These are phyloP conservation scores for Juglanconis oblonga DNA, from an alignment of 2,329 filamentous ascomycete genomes.

Conservation along the genomic window DNA sequence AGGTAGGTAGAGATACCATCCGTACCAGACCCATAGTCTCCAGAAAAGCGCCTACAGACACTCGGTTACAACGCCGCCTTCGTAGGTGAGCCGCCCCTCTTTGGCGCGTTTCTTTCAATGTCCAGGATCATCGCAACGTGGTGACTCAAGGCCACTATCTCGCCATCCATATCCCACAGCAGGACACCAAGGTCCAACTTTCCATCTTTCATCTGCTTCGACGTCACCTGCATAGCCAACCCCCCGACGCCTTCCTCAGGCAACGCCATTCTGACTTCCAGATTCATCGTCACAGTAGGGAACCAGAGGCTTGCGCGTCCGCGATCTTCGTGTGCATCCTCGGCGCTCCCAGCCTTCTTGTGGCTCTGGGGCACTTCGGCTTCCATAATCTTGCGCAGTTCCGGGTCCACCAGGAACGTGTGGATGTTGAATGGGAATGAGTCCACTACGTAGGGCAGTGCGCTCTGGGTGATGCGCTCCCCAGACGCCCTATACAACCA, in stretches of 20 bases:
- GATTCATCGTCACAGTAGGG: slow-evolving; percentile 70
- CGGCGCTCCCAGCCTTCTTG: neutral
- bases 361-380: neutral
- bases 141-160: slow-evolving; percentile 65
- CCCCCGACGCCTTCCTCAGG: slow-evolving; percentile 68
- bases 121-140: slow-evolving; percentile 65
- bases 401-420: neutral
- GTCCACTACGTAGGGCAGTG: slow-evolving; percentile 59
- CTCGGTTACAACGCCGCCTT: slow-evolving; percentile 2
- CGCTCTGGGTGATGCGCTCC: slow-evolving; percentile 61
- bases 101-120: slow-evolving; percentile 56
- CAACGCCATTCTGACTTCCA: slow-evolving; percentile 73
- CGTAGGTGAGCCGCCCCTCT: neutral
- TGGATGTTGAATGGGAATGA: slow-evolving; percentile 28
- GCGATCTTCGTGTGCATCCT: neutral
- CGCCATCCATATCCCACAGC: slow-evolving; percentile 60
- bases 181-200: slow-evolving; percentile 72
- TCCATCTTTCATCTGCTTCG: slow-evolving; percentile 68
- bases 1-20: neutral
- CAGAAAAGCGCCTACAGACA: no score
- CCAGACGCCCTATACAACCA: slow-evolving; percentile 64
- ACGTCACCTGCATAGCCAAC: slow-evolving; percentile 63
- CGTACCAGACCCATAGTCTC: neutral
- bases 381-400: slow-evolving; percentile 4
- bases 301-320: slow-evolving; percentile 57